Base-by-base conservation (phyloP, 495 filamentous ascomycete species). In the Penicillium parvum region DNA sequence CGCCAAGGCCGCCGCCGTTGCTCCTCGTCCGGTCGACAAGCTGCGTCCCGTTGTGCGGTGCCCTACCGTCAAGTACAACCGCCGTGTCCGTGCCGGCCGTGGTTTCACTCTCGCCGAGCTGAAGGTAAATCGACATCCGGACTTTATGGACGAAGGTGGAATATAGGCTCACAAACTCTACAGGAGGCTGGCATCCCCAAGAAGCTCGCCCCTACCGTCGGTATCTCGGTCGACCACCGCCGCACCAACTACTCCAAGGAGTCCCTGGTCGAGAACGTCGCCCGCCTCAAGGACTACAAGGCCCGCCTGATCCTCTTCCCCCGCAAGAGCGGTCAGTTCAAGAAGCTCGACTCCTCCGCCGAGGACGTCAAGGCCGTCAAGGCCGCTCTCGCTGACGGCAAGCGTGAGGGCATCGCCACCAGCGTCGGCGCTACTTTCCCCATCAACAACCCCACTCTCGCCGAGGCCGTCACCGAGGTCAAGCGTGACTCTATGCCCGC, bases 11-110 rank as follows among this genome's bases (percentile, higher is more conserved):
- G 88, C 90, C 59, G 81, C 84, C 55, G 78, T 97, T 63, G 92
- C 94, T 60, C 94, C 92, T 61, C 88, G 91, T 61, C 92, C 92
- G 51, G 88, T 96, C 68, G 92, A 98, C 82, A 90, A 88, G 76
- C 81, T 98, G 55, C 82, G 91, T 60, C 92, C 92, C 50, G 75
- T 98, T 71, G 90, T 97, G 50, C 86, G 88, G 68, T 96, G 88
- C 83, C 88, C 90, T 57, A 84, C 79, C 38, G 71, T 95, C 81
- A 95, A 92, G 81, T 97, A 96, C 79, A 98, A 98, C 85, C 90
- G 92, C 63, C 90, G 90, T 64, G 85, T 96, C 57, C 85, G 94
- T 64, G 84, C 88, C 57, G 92, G 92, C 64, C 88, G 94, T 76
- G 92, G 92, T 59, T 98, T 98, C 83, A 86, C 92, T 49, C 79